These are phyloP conservation scores for Thermomyces lanuginosus DNA, from an alignment of 2,329 filamentous ascomycete species.

Conservation along the genomic window DNA sequence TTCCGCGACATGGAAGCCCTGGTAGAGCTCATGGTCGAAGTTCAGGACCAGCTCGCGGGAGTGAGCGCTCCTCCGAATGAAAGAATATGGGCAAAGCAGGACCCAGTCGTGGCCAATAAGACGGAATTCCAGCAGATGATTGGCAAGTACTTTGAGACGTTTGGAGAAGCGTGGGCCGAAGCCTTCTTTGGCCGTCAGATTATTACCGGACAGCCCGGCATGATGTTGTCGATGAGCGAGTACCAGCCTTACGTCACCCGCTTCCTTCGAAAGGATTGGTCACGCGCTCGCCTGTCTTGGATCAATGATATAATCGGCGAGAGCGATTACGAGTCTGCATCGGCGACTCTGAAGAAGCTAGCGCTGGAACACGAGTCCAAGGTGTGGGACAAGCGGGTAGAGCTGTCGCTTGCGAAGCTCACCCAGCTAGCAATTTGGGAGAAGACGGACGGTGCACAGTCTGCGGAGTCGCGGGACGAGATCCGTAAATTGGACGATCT, in stretches of 20 bases:
- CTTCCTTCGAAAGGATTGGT: slow-evolving; percentile 57
- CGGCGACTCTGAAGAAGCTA: slow-evolving; percentile 51
- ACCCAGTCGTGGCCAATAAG: slow-evolving; percentile 13
- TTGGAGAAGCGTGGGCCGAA: slow-evolving; percentile 38
- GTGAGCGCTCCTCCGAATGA: no score
- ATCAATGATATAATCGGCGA: slow-evolving; percentile 79
- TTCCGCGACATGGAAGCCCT: slow-evolving; percentile 48
- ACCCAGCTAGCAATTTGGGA: slow-evolving; percentile 49
- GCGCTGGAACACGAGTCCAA: slow-evolving; percentile 58
- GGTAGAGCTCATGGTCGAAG: slow-evolving; percentile 33
- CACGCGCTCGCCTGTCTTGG: slow-evolving; percentile 71
- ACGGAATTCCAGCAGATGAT: slow-evolving; percentile 23
- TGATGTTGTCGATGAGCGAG: slow-evolving; percentile 52
- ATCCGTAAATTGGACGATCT: slow-evolving; percentile 44
- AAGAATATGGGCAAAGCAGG: slow-evolving; percentile 14
- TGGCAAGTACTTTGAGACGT: slow-evolving; percentile 33
- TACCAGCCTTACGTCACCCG: slow-evolving; percentile 58
- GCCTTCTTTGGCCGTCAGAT: slow-evolving; percentile 71
- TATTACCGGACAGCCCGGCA: slow-evolving; percentile 45
- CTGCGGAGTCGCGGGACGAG: slow-evolving; percentile 26
- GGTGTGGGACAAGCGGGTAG: slow-evolving; percentile 84
- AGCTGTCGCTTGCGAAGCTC: slow-evolving; percentile 78
- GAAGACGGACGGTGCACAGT: slow-evolving; percentile 10
- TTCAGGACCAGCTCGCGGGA: slow-evolving; percentile 27
- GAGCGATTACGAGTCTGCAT: slow-evolving; percentile 57